phyloP scores from a whole-genome alignment of 768 basidiomycete species.

The Fistulinella prunicolor region DNA sequence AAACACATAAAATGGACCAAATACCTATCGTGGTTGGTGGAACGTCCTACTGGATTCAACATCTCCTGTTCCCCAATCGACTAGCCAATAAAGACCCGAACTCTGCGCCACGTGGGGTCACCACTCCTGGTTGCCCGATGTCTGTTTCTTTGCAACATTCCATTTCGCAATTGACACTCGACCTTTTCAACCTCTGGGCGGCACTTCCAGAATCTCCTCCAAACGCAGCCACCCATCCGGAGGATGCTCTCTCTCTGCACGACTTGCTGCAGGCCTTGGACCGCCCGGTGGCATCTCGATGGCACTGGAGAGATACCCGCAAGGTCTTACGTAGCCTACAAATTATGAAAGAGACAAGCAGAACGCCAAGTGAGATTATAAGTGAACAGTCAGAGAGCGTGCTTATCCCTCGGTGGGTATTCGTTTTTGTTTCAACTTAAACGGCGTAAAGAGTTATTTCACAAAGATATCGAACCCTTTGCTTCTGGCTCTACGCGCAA shows the following conservation, averaged over 20 bases:
- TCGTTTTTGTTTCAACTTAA: neutral
- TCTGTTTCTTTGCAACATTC: conserved; percentile 41
- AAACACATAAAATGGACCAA: conserved; percentile 57
- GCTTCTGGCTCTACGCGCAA: conserved; percentile 89
- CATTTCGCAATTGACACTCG: conserved; percentile 44
- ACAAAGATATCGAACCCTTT: conserved; percentile 75
- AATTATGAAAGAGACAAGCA: conserved; percentile 70
- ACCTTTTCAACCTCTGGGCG: conserved; percentile 49
- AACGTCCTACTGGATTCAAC: conserved; percentile 96
- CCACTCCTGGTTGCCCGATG: conserved; percentile 5
- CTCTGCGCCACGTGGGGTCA: conserved; percentile 1
- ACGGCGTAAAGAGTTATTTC: neutral
- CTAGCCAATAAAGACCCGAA: conserved; percentile 37
- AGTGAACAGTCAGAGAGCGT: conserved; percentile 51
- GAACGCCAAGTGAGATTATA: conserved; percentile 65
- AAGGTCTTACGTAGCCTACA: conserved; percentile 81
- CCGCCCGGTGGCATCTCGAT: conserved; percentile 67
- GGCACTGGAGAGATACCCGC: conserved; percentile 96
- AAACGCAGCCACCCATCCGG: conserved; percentile 51
- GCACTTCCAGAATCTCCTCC: conserved; percentile 59
- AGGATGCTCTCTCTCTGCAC: conserved; percentile 62
- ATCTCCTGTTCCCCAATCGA: conserved; percentile 85
- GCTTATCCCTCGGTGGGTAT: conserved; percentile 49
- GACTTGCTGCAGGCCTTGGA: conserved; percentile 68
- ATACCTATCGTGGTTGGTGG: conserved; percentile 93